Base-by-base conservation (phyloP, 176 grass and related monocot species). In the Bothriochloa decipiens region DNA sequence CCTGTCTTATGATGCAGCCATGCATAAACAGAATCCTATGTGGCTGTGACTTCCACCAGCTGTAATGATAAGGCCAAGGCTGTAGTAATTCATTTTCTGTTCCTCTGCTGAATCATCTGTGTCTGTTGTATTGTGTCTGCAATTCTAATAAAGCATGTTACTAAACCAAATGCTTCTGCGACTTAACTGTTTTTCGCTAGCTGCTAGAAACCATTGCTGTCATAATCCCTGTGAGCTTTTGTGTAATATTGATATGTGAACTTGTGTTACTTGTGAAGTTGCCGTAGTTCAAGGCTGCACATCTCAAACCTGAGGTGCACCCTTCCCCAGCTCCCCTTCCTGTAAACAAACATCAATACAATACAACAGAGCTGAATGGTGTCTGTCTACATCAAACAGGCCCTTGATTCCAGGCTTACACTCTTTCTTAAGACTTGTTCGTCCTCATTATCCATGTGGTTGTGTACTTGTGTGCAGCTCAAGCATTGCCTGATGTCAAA, bases 401-500 rank as follows among this genome's bases (percentile, higher is more conserved):
- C 37, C 76, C 69, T 33, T 60, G 68, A 75, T 81, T 85, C 16
- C 27, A 62, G 62, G 39, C 12, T 84, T 57, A 66, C 78, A 55
- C 41, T 58, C 18, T 60, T 26, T 46, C 61, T 58, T 63, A 78
- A 73, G 63, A 39, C 45, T 47, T 82, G 52, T 68, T 74, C 36
- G 39, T 64, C 57, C 45, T 73, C 68, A 75, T 84, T 84, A 68
- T 84, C 68, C 76, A 75, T 78, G 35, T 39, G 65, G 66, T 82
- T 76, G 65, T 82, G 42, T 83, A 16, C 50, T 53, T 20, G 50
- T 53, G 50, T 53, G 79, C 88, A 35, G 32, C 35, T 22, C 17
- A 85, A 78, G 73, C 36, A 86, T 82, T 55, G 25, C 6, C 10
- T 8, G 78, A 68, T 42, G 78, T 83, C 84, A 82, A 86, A 79